A percentile compares a stretch with the other conserved stretches of the same genome.
Conservation (phyloP, 768 basidiomycete genomes). For the Boletellus emodensis region DNA sequence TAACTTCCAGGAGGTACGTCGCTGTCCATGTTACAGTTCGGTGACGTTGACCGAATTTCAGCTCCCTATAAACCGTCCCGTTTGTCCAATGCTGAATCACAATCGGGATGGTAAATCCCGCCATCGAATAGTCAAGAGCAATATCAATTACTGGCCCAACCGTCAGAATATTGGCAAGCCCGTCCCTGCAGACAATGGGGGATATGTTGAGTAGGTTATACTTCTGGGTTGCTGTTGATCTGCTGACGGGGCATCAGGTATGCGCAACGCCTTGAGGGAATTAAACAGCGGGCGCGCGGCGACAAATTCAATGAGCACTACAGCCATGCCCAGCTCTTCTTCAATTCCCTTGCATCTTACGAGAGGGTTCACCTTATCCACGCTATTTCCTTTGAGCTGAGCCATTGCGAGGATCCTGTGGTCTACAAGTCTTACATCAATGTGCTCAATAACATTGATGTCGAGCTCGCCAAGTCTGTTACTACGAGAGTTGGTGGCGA, state of each 20-base stretch:
- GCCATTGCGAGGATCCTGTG: conserved; percentile 71
- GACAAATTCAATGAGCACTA: conserved; percentile 77
- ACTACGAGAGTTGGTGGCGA: conserved; percentile 61
- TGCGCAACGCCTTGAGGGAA: conserved; percentile 46
- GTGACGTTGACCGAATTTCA: conserved; percentile 20
- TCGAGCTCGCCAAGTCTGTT: conserved; percentile 65
- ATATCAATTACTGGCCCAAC: conserved; percentile 83
- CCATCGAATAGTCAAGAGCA: conserved; percentile 53
- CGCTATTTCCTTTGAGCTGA: conserved; percentile 80
- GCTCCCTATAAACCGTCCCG: conserved; percentile 79
- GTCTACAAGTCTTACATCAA: conserved; percentile 69
- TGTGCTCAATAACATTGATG: conserved; percentile 68
- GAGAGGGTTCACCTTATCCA: conserved; percentile 71
- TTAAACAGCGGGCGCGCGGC: conserved; percentile 60
- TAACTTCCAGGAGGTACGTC: conserved; percentile 66
- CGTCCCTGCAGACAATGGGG: conserved; percentile 47
- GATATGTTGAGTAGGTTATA: conserved; percentile 49
- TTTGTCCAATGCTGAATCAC: conserved; percentile 71
- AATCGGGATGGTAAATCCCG: conserved; percentile 60
- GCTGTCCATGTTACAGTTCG: not conserved
- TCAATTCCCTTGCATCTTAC: conserved; percentile 66
- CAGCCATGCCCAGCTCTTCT: conserved; percentile 74
- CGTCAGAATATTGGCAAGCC: conserved; percentile 51
- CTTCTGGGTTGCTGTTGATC: not conserved
- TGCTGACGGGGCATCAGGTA: conserved; percentile 34